Evolutionary conservation across 2,329 filamentous ascomycete species (phyloP).

Genomic region (Exophiala dermatitidis): DNA sequence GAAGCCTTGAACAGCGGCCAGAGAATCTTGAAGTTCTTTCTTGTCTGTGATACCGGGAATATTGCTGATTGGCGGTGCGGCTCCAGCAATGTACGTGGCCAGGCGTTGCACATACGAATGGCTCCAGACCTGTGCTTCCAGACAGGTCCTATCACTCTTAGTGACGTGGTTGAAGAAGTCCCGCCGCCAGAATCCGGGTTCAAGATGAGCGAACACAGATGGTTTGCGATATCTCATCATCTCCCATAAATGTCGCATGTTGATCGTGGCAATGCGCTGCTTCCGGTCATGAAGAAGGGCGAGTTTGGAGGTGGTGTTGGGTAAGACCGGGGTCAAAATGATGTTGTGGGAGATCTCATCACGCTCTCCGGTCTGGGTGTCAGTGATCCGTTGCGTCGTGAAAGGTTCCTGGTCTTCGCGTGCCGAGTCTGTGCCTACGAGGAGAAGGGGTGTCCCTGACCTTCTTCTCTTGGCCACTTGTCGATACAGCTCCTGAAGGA

Average conservation of each 20-base stretch:
- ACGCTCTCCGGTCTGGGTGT: slow-evolving; percentile 41
- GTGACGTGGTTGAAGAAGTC: slow-evolving; percentile 26
- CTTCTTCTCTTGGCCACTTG: slow-evolving; percentile 65
- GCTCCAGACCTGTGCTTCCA: slow-evolving; percentile 45
- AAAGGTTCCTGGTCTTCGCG: slow-evolving; percentile 45
- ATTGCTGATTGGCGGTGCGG: slow-evolving; percentile 36
- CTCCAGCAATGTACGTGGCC: slow-evolving; percentile 44
- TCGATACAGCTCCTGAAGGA: slow-evolving; percentile 63
- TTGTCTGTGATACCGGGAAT: slow-evolving; percentile 38
- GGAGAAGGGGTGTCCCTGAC: slow-evolving; percentile 62
- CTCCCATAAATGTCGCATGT: slow-evolving; percentile 57
- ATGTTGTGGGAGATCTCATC: slow-evolving; percentile 48
- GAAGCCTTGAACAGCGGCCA: slow-evolving; percentile 3
- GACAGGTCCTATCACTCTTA: slow-evolving; percentile 30
- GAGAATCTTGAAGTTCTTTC: slow-evolving; percentile 31
- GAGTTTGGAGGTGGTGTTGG: slow-evolving; percentile 27
- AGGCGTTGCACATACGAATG: slow-evolving; percentile 57
- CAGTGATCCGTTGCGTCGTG: slow-evolving; percentile 38
- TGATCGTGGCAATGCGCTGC: slow-evolving; percentile 48
- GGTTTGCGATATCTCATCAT: slow-evolving; percentile 46
- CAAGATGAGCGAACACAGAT: slow-evolving; percentile 15
- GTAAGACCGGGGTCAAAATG: slow-evolving; percentile 46
- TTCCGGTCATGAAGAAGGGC: slow-evolving; percentile 37
- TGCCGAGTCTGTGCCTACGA: slow-evolving; percentile 69
- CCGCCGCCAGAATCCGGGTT: slow-evolving; percentile 27